Base-by-base conservation (phyloP, 257 asterid species). In the Ehretia macrophylla region DNA sequence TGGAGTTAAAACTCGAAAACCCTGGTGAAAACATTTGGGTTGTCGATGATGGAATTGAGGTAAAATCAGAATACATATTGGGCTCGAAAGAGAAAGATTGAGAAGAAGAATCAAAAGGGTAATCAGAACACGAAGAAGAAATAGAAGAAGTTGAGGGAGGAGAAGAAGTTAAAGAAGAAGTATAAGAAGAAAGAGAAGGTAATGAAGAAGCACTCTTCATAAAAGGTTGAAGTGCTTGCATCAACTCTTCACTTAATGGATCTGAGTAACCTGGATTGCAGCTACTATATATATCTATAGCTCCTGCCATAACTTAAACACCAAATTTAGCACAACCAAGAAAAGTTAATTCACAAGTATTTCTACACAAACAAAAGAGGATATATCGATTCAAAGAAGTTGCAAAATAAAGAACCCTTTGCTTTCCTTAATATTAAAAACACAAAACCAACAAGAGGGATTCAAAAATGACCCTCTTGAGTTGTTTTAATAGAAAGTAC, bases 191-290 rank as follows among this genome's bases (percentile, higher is more conserved):
- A 51, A 71, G 14, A 13, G 58, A 55, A 14, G 68, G 19, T 51
- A 32, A 17, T 14, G 57, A 37, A 52, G 81, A 63, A 74, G 78
- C 82, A 72, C 83, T 75, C 60, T 77, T 85, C 93, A 90, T 81
- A 75, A 81, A 90, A 77, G 97, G 97, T 55, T 75, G 74, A 64
- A 90, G 95, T 69, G 97, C 97, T 78, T 83, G 79, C 93, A 87
- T 83, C 23, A 90, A 90, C 69, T 90, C 97, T 64, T 80, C 96
- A 10, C 79, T 76, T 37, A 77, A 73, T 22, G 96, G 96, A 78
- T 85, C 96, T 68, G 81, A 66, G 61, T 72, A 88, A 66, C 46
- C 59, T 22, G 79, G 72, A 65, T 56, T 72, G 38, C 68, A 77
- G 61, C 55, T 59, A 72, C 74, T 79, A 46, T 75, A 79, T 19